Evolutionary conservation across 768 basidiomycete species (phyloP), one percentile per base, ranked within the genome.

Genomic region (Trametes maxima): DNA sequence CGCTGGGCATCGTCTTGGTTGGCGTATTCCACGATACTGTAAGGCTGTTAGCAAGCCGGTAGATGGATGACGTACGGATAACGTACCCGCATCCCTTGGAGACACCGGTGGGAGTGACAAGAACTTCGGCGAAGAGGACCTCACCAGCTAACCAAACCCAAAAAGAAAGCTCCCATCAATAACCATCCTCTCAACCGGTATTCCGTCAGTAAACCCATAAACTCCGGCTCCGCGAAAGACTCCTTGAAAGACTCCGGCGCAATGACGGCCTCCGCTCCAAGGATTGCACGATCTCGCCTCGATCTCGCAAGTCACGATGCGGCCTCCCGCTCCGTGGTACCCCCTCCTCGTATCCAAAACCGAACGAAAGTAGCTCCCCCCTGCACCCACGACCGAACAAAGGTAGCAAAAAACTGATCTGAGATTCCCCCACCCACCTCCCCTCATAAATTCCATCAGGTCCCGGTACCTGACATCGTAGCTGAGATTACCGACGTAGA

Each of bases 61-160:
- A 37, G 42, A 61, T 39, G 48, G 16, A 45, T 33, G 48, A 54
- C 39, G 47, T 37, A 28, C 47, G 52, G 43, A 43, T 21, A 7
- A 84, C 95, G 77, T 70, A 98, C 97, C 96, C 96, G 88, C 96
- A 99, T 74, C 96, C 96, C 76, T 99, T 99, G 24, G 95, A 98
- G 56, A 96, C 86, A 33, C 96, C 96, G 21, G 92, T 95, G 16
- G 96, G 96, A 6, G 97, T 97, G 68, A 95, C 82, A 72, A 99
- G 87, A 69, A 99, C 94, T 88, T 99, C 96, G 85, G 96, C 92
- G 87, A 99, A 99, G 77, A 96, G 89, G 74, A 98, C 95, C 83
- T 95, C 95, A 84, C 96, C 96, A 87, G 94, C 96, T 96, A 88
- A 85, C 62, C 84, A 83, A 87, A 80, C 87, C 87, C 86, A 82